These are phyloP conservation scores for Musa schizocarpa DNA, from an alignment of 176 grass and related monocot genomes.

Conservation along the genomic window DNA sequence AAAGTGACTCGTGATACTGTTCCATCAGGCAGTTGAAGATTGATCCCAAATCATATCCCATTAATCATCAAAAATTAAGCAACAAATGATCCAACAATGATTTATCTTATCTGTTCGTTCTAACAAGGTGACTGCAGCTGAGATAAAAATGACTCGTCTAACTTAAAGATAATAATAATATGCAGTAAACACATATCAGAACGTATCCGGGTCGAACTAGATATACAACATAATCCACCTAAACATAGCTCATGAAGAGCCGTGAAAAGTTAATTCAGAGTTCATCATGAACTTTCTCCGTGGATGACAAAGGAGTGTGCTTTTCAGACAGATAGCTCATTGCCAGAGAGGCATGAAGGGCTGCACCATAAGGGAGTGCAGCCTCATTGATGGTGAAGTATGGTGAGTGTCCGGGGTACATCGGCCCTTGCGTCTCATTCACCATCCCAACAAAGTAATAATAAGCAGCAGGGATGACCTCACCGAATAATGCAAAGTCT, in stretches of 20 bases:
- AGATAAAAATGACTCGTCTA: no score
- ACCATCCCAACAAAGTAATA: constrained; percentile 79
- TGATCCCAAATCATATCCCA: no score
- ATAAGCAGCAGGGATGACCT: constrained; percentile 39
- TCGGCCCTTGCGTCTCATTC: constrained; percentile 21
- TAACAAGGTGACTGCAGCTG: no score
- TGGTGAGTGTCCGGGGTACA: constrained; percentile 39
- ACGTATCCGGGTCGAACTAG: no score
- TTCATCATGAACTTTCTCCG: constrained; percentile 42
- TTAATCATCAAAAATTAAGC: no score
- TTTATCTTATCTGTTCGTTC: no score
- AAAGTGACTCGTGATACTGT: no score
- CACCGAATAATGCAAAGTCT: constrained; percentile 67
- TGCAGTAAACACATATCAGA: no score
- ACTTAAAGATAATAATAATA: no score
- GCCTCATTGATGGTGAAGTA: constrained; percentile 71
- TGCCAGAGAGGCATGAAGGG: constrained; percentile 60
- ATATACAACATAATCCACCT: no score
- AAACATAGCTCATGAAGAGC: background rate
- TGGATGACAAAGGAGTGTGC: background rate
- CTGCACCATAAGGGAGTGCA: constrained; percentile 48
- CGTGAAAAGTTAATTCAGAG: constrained; percentile 25
- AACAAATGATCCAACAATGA: no score
- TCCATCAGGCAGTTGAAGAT: no score
- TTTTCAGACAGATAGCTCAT: constrained; percentile 53